Evolutionary conservation across 805 yeast genomes (phyloP).

Genomic region (Citeromyces matritensis): DNA sequence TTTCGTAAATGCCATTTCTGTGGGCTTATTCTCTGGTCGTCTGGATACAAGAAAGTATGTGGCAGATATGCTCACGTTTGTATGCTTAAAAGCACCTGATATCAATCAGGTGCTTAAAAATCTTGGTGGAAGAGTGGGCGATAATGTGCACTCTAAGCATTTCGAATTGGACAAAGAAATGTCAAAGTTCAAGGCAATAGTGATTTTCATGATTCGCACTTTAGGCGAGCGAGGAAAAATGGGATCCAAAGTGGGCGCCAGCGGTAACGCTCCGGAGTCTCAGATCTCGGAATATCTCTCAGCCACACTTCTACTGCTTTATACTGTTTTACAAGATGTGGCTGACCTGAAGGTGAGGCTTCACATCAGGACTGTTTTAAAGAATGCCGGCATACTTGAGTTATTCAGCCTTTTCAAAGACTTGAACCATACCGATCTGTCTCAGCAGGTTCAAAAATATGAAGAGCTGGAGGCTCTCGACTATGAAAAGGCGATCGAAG

Average conservation of each 20-base stretch:
- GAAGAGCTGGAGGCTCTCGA: constrained; percentile 24
- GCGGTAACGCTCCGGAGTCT: constrained; percentile 44
- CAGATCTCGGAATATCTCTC: constrained; percentile 41
- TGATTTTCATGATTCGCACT: constrained; percentile 13
- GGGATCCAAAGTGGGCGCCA: constrained; percentile 89
- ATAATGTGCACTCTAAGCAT: constrained; percentile 16
- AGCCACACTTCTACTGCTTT: constrained; percentile 32
- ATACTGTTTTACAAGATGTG: constrained; percentile 27
- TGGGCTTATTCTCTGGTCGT: constrained; percentile 66
- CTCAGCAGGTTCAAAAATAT: constrained; percentile 25
- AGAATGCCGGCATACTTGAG: constrained; percentile 22
- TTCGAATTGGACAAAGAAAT: constrained; percentile 7
- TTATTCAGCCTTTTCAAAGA: constrained; percentile 19
- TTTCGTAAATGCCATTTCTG: constrained; percentile 55
- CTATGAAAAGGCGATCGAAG: constrained; percentile 20
- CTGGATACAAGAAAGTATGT: constrained; percentile 73
- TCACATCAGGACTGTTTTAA: constrained; percentile 28
- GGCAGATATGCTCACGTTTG: constrained; percentile 61
- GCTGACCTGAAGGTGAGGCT: constrained; percentile 22
- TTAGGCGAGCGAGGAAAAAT: constrained; percentile 64
- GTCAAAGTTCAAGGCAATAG: constrained; percentile 8
- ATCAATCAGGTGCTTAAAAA: constrained; percentile 8
- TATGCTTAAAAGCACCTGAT: constrained; percentile 11
- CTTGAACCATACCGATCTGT: constrained; percentile 23
- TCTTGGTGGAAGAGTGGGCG: constrained; percentile 13